Evolutionary conservation across 257 asterid species (phyloP).

Genomic region (Striga asiatica): DNA sequence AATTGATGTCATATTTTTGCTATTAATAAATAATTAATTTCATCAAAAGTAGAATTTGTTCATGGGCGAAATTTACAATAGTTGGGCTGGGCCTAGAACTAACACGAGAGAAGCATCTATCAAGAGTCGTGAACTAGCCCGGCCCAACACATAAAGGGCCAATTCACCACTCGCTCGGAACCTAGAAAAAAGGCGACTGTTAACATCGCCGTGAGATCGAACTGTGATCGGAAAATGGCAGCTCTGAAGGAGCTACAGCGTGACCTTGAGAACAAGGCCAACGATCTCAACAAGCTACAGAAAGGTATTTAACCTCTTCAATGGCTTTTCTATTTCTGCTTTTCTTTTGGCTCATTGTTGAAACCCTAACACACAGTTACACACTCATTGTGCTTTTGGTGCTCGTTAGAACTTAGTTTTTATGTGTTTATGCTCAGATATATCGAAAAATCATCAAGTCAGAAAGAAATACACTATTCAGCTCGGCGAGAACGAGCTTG

Average conservation of each 20-base stretch:
- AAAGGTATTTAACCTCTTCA: constrained; percentile 31
- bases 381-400: neutral
- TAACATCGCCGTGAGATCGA: constrained; percentile 3
- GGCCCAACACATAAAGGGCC: too few species aligned
- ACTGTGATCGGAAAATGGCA: constrained; percentile 30
- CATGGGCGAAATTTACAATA: too few species aligned
- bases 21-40: too few species aligned
- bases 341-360: neutral
- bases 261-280: constrained; percentile 85
- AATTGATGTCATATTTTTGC: too few species aligned
- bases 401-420: constrained; percentile 5
- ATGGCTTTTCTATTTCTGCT: neutral
- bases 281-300: constrained; percentile 68
- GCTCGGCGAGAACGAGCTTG: constrained; percentile 96
- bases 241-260: constrained; percentile 60
- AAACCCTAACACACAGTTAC: constrained; percentile 21
- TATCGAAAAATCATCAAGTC: constrained; percentile 80
- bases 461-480: constrained; percentile 86
- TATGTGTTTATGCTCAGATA: constrained; percentile 26
- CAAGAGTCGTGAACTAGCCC: too few species aligned
- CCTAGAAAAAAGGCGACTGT: too few species aligned
- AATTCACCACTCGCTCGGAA: too few species aligned
- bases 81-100: too few species aligned
- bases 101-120: too few species aligned
- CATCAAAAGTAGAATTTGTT: too few species aligned